Base-by-base conservation (phyloP, 306 rosid species). In the Corylus americana region DNA sequence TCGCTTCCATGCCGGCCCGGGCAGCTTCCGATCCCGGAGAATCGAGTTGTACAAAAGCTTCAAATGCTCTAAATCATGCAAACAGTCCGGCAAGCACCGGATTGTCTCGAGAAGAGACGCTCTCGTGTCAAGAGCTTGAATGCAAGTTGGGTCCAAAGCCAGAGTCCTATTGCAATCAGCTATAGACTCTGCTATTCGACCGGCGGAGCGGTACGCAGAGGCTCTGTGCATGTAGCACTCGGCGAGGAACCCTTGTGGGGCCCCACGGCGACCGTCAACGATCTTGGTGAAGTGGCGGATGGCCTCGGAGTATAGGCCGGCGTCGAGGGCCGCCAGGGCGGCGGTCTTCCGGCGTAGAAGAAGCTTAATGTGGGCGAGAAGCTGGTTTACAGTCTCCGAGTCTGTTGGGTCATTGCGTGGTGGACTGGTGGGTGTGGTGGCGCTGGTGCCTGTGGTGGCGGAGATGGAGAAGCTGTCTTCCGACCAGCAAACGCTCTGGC, bases 1-100 rank as follows among this genome's bases (percentile, higher is more conserved):
- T n/a, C 94, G 88, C 86, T 93, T 93, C 99, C 98, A 96, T 0
- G 90, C 91, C 0, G 98, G 98, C 63, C 99, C 98, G 0, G 96
- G 94, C 64, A 96, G 96, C 77, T 91, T 93, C 9, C 98, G 83
- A 54, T 96, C 98, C 11, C 98, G 82, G 57, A 93, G 73, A 16
- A 96, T 93, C 11, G 99, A 27, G 71, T 96, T 96, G 88, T 96
- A 96, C 78, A 96, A 76, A 14, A 96, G 97, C 70, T 93, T 93
- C 51, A 96, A 61, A 83, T 96, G 99, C 75, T 96, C 98, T 0
- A 96, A 86, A 78, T 96, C 99, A 37, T 96, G 99, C 48, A 96
- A 81, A 49, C 94, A 87, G 81, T 96, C 99, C 0, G 98, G 97
- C 70, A 96, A 83, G 79, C 98, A 93, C 48, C 97, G 90, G 71